These are phyloP conservation scores for Plectranthus barbatus DNA, from an alignment of 257 asterid species.

Conservation along the genomic window DNA sequence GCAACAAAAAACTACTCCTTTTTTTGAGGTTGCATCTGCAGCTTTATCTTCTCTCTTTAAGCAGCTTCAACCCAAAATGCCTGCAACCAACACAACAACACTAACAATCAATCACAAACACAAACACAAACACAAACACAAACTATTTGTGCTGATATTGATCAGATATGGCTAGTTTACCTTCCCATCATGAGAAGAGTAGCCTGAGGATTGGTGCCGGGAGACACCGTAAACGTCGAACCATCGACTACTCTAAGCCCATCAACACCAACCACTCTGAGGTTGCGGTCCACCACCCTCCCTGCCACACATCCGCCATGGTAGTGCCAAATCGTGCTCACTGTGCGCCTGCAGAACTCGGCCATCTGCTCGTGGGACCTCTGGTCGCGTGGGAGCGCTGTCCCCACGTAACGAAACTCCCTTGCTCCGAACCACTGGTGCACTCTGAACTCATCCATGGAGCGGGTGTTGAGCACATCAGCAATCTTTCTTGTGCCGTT, in stretches of 20 bases:
- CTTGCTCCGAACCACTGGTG: conserved; percentile 47
- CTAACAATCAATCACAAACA: not conserved
- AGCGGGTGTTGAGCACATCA: conserved; percentile 36
- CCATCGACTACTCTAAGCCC: conserved; percentile 77
- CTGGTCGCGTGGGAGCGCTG: conserved; percentile 53
- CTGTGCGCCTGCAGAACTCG: conserved; percentile 70
- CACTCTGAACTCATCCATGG: conserved; percentile 66
- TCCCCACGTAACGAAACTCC: conserved; percentile 64
- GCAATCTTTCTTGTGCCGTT: conserved; percentile 45
- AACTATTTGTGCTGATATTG: too few relatives aligned
- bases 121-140: too few relatives aligned
- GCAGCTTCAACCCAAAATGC: conserved; percentile 56
- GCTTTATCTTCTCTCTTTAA: conserved; percentile 37
- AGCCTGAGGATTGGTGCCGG: conserved; percentile 96
- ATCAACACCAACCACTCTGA: conserved; percentile 51
- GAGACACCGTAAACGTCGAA: conserved; percentile 56
- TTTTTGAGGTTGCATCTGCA: not conserved
- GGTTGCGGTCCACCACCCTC: conserved; percentile 55
- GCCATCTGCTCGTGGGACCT: conserved; percentile 42
- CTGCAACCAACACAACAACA: conserved; percentile 9
- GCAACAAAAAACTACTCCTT: not conserved
- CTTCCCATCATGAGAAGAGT: conserved; percentile 82
- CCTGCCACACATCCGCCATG: conserved; percentile 90
- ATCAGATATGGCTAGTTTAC: conserved; percentile 2
- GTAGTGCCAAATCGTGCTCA: conserved; percentile 91